Evolutionary conservation across 768 basidiomycete species (phyloP), one percentile per base, ranked within the genome.

Genomic region (Boletus fagicola): DNA sequence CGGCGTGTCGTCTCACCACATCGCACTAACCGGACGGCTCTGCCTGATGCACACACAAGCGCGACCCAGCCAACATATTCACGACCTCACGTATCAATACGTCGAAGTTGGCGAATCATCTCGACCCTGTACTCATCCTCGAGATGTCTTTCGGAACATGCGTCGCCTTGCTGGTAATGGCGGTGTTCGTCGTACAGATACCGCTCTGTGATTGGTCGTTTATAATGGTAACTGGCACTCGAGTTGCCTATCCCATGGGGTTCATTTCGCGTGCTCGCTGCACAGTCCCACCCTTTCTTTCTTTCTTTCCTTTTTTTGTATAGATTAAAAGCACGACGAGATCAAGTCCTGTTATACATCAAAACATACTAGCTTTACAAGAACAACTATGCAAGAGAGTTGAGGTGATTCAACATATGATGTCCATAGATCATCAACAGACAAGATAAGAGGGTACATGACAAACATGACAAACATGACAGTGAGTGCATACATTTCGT

Each of bases 291-390:
- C 16, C 12, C 8, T 18, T 39, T 18, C 15, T 18, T 16, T 15
- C 35, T 2, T 15, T 38, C 36, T 8, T 5, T 38, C 13, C 2
- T 16, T 38, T 7, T 8, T 5, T 38, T 4, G n/a, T 28, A 28
- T 20, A 40, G 38, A 11, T 8, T 39, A 39, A 11, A 13, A 52
- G 42, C 33, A 42, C 16, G 20, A 53, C 22, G 7, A 35, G 13
- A 33, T 16, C 18, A 5, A 15, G 12, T 24, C n/a, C 26, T 49
- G 18, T 6, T 54, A 26, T 62, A 62, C 56, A 63, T 3, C 33
- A 46, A 35, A 16, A 42, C 15, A n/a, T 16, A 49, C 30, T 13
- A 30, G 35, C 13, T 7, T 33, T 48, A 59, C 62, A 33, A 48
- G 18, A 31, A 35, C 24, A 22, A 7, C 26, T 20, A 51, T 39